Conservation (phyloP, 2,329 filamentous ascomycete species). For the Pseudogymnoascus pannorum region DNA sequence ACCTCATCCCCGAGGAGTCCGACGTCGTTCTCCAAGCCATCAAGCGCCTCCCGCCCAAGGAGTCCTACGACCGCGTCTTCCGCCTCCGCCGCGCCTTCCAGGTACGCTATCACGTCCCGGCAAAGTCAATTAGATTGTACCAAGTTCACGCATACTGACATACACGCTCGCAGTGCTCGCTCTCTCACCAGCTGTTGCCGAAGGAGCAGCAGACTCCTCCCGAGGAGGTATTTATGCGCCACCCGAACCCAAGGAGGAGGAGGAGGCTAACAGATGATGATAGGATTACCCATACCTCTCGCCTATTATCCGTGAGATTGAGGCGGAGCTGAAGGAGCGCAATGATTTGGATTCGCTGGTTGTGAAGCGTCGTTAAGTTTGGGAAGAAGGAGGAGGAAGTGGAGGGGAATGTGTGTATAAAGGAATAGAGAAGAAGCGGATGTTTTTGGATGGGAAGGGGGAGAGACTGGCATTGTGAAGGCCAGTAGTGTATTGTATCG, state of each 20-base stretch:
- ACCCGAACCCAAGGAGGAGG: not conserved
- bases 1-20: slow-evolving; percentile 89
- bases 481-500: slow-evolving; percentile 3
- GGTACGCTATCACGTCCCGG: slow-evolving; percentile 40
- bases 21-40: slow-evolving; percentile 80
- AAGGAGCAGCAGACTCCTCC: slow-evolving; percentile 60
- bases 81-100: slow-evolving; percentile 93
- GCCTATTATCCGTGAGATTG: slow-evolving; percentile 61
- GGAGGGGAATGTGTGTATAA: not conserved
- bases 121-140: no score
- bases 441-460: not conserved
- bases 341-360: slow-evolving; percentile 61
- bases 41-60: slow-evolving; percentile 82
- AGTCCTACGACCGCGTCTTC: slow-evolving; percentile 95
- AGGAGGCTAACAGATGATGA: slow-evolving; percentile 14
- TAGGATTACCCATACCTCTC: slow-evolving; percentile 62
- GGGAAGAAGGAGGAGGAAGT: not conserved
- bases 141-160: slow-evolving; percentile 11
- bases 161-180: slow-evolving; percentile 39
- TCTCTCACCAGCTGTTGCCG: slow-evolving; percentile 58
- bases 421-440: not conserved
- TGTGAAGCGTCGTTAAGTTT: slow-evolving; percentile 33
- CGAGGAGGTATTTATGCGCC: slow-evolving; percentile 46
- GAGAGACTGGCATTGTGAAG: not conserved
- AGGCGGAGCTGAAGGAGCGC: slow-evolving; percentile 59